Conservation (phyloP, 2,329 filamentous ascomycete genomes). For the Phialemoniopsis sp. region DNA sequence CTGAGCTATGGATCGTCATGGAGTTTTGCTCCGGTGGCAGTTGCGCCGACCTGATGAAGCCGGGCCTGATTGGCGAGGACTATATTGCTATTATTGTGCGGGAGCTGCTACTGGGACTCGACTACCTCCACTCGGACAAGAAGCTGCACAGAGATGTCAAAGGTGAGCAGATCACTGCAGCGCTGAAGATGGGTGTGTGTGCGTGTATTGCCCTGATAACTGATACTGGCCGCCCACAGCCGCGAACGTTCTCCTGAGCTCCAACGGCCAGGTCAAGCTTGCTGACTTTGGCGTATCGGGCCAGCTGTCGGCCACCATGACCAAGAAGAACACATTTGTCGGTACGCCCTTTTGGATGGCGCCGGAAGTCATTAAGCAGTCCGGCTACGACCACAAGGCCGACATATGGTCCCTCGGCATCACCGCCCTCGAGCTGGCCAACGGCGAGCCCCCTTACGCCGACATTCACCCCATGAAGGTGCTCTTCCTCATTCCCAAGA, state of each 20-base stretch:
- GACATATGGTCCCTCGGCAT: constrained; percentile 98
- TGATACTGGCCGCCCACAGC: constrained; percentile 42
- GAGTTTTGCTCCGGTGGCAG: constrained; percentile 97
- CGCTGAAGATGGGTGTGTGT: neutral
- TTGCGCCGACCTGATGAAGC: constrained; percentile 93
- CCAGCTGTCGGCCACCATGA: constrained; percentile 96
- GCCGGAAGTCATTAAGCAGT: constrained; percentile 97
- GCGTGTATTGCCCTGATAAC: constrained; percentile 11
- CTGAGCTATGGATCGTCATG: constrained; percentile 99
- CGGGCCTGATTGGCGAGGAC: constrained; percentile 84
- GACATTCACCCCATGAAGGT: constrained; percentile 99
- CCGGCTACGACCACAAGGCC: constrained; percentile 94
- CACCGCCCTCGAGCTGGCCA: constrained; percentile 86
- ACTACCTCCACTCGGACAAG: constrained; percentile 92
- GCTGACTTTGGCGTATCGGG: constrained; percentile 97
- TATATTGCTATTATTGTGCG: constrained; percentile 95
- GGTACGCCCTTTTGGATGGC: constrained; percentile 99
- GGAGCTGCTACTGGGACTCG: constrained; percentile 83
- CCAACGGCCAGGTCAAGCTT: constrained; percentile 92
- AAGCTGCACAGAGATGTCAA: constrained; percentile 97
- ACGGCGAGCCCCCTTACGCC: constrained; percentile 89
- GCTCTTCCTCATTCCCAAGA: constrained; percentile 92
- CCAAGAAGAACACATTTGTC: constrained; percentile 98
- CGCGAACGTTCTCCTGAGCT: constrained; percentile 84
- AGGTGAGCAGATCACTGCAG: constrained; percentile 44